Evolutionary conservation across 495 filamentous ascomycete species (phyloP), one percentile per base, ranked within the genome.

Genomic region (Glutinoglossum americanum): DNA sequence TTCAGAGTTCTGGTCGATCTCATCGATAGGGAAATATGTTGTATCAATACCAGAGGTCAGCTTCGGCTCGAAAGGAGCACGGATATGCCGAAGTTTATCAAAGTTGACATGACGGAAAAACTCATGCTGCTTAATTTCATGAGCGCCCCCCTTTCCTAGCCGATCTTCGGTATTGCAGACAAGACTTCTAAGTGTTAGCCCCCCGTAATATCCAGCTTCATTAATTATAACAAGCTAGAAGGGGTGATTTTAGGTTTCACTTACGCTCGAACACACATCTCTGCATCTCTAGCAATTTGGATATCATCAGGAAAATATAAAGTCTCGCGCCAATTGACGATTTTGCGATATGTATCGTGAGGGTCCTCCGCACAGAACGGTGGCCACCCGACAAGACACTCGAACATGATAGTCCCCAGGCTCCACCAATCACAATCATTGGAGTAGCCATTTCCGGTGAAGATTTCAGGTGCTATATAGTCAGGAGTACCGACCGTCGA

Each of bases 371-470:
- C 92, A 64, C 92, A 99, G 80, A 99, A 99, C 5, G 92, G 92
- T 56, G 92, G 92, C 92, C 92, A 99, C 57, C 92, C 92, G 59
- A 99, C 88, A 53, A 97, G 78, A 73, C 92, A 99, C 68, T 99
- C 92, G 64, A 97, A 99, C 92, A 97, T 99, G 71, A 99, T 99
- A 33, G 92, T 96, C 59, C 92, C 92, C 32, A 99, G 76, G 35
- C 83, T 89, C 92, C 92, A 99, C 92, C 92, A 99, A 74, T 99
- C 92, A 65, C 92, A 99, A 64, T 90, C 82, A 63, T 87, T 93
- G 45, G 85, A 83, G 70, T 99, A 99, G 45, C 92, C 92, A 63
- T 93, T 83, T 39, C 92, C 89, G 30, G 83, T 88, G 71, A 99
- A 99, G 62, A 99, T 97, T 65, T 99, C 92, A 1, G 92, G 92